phyloP scores from a whole-genome alignment of 306 rosid genomes.

The Vachellia pachyceras region DNA sequence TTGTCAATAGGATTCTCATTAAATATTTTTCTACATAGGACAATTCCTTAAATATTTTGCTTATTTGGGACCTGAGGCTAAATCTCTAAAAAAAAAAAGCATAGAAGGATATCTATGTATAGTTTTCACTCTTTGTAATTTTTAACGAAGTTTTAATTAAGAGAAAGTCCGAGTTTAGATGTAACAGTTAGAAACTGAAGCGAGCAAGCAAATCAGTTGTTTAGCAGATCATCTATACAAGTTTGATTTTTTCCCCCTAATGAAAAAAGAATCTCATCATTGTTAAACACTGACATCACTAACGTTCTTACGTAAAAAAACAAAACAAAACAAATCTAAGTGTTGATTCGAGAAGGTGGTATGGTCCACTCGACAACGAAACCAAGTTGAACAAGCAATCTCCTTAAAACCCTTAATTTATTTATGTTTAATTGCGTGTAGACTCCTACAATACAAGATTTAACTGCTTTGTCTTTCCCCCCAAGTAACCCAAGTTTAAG shows the following conservation, averaged over 20 bases:
- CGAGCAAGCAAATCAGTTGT: slow-evolving; percentile 75
- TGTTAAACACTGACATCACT: slow-evolving; percentile 54
- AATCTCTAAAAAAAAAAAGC: too few species aligned
- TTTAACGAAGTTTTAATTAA: too few species aligned
- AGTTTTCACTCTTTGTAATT: too few species aligned
- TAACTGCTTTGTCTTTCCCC: neutral
- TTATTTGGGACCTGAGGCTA: too few species aligned
- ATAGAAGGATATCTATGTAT: too few species aligned
- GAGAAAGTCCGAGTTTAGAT: slow-evolving; percentile 73
- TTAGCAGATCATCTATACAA: slow-evolving; percentile 59
- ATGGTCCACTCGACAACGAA: slow-evolving; percentile 70
- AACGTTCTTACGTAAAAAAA: slow-evolving; percentile 36
- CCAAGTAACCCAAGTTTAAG: neutral
- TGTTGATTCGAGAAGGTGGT: slow-evolving; percentile 40
- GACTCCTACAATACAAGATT: neutral
- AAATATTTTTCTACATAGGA: too few species aligned
- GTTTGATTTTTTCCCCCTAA: slow-evolving; percentile 39
- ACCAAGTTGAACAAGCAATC: slow-evolving; percentile 64
- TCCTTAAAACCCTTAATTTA: neutral
- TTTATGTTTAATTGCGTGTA: slow-evolving; percentile 20
- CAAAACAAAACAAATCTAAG: slow-evolving; percentile 20
- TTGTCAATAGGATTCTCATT: too few species aligned
- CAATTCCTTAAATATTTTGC: too few species aligned
- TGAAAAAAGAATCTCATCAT: slow-evolving; percentile 13
- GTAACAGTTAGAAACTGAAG: slow-evolving; percentile 78